Base-by-base conservation (phyloP, 495 filamentous ascomycete genomes). In the Penicillium chermesinum region DNA sequence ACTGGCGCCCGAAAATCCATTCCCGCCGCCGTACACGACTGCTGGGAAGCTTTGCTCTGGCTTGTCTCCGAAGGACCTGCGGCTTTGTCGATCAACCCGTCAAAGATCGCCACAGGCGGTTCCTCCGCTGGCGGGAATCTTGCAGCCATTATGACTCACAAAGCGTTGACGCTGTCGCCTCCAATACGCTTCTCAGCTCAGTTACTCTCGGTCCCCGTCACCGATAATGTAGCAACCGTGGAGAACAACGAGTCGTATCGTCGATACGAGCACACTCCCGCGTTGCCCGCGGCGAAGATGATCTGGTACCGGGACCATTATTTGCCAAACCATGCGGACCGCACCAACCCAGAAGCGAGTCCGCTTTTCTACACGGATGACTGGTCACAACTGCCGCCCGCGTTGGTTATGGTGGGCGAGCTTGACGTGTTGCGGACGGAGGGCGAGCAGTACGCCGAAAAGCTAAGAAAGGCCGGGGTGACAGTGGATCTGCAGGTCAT, bases 261-360 rank as follows among this genome's bases (percentile, higher is more conserved):
- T 20, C 65, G 64, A 15, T 78, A 78, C 52, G 64, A 80, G 48
- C 62, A 69, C 48, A 68, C 71, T 1, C 69, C 75, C 0, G 78
- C 75, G 1, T 61, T 82, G 2, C 73, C 76, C 0, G 73, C 77
- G 0, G 59, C 54, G 4, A 82, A 80, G 54, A 82, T 82, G 77
- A 54, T 77, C 41, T 82, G 78, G 78, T 82, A 79, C 49, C 68
- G 78, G 14, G 58, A 70, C 3, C 77, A 80, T 49, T 82, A 82
- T 52, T 64, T 82, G 0, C 78, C 78, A 1, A 64, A 76, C 13
- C 40, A 61, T 4, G 52, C 50, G 5, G 67, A 75, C 36, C 67
- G 74, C 60, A 58, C 52, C 3, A 61, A 79, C 41, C 76, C 77
- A 0, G 77, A 81, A 50, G 75, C 77, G 0, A 79, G 75, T 36